Conservation (phyloP, 2,329 filamentous ascomycete species). For the Trichoderma polysporum region DNA sequence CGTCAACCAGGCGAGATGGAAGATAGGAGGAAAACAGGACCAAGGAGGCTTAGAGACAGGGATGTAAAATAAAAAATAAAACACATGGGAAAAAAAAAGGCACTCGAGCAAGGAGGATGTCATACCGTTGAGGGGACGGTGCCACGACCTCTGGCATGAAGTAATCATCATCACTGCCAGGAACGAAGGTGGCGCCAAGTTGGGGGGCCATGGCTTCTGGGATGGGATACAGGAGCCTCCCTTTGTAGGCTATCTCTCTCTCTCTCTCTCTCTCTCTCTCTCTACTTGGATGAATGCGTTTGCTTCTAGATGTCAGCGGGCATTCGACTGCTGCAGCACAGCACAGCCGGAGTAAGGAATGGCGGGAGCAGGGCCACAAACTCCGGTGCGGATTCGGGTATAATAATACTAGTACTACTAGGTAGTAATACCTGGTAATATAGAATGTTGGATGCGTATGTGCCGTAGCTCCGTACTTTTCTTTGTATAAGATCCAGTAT, state of each 20-base stretch:
- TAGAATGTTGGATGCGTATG: not conserved
- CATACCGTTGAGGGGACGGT: conserved; percentile 58
- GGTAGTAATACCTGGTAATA: too few species aligned
- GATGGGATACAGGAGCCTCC: conserved; percentile 20
- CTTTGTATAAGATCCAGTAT: not conserved
- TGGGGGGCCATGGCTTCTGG: conserved; percentile 29
- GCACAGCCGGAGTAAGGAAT: not conserved
- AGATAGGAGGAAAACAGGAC: conserved; percentile 15
- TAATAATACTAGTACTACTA: too few species aligned
- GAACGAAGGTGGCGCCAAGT: conserved; percentile 58
- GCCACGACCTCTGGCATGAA: conserved; percentile 61
- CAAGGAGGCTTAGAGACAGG: conserved; percentile 15
- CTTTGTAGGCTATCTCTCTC: not conserved
- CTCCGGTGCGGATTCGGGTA: conserved; percentile 6
- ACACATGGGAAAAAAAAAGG: too few species aligned
- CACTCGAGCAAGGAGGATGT: conserved; percentile 24
- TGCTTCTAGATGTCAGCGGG: conserved; percentile 8
- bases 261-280: not conserved
- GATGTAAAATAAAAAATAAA: not conserved
- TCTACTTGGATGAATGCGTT: not conserved
- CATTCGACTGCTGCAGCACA: conserved; percentile 5
- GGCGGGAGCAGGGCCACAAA: conserved; percentile 8
- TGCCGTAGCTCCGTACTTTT: not conserved
- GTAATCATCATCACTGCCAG: conserved; percentile 58
- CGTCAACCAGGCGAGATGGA: conserved; percentile 21